These are phyloP conservation scores for Diatrype stigma DNA, from an alignment of 2,329 filamentous ascomycete species.

Conservation along the genomic window DNA sequence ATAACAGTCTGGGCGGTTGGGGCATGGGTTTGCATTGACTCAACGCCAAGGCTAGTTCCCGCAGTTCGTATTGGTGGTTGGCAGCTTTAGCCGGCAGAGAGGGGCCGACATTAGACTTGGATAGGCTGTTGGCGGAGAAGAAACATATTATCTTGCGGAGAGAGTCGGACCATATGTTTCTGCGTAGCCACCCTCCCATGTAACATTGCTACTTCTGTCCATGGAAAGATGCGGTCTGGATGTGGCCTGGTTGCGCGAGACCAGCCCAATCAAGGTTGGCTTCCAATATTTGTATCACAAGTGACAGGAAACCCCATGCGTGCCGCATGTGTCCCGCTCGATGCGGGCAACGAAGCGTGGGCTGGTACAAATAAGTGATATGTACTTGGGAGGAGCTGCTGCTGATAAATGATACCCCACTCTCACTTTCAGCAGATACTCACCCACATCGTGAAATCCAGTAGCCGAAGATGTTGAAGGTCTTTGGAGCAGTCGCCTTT, in stretches of 20 bases:
- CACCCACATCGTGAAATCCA: not conserved
- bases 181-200: not conserved
- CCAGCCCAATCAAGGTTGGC: not conserved
- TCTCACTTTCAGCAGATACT: too few relatives aligned
- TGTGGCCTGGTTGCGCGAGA: not conserved
- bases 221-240: not conserved
- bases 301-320: not conserved
- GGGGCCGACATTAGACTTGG: not conserved
- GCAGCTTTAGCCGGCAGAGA: not conserved
- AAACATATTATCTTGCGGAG: not conserved
- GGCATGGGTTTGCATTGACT: not conserved
- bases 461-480: not conserved
- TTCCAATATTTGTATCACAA: not conserved
- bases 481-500: not conserved
- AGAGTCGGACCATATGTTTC: not conserved
- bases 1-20: not conserved
- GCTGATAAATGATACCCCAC: too few relatives aligned
- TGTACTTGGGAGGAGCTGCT: too few relatives aligned
- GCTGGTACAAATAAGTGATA: not conserved
- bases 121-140: too few relatives aligned
- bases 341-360: not conserved
- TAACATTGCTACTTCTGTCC: not conserved
- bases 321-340: not conserved
- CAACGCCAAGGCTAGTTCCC: not conserved
- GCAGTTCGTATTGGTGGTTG: not conserved